phyloP scores from a whole-genome alignment of 148 eudicot genomes.

The Limonium bicolor region DNA sequence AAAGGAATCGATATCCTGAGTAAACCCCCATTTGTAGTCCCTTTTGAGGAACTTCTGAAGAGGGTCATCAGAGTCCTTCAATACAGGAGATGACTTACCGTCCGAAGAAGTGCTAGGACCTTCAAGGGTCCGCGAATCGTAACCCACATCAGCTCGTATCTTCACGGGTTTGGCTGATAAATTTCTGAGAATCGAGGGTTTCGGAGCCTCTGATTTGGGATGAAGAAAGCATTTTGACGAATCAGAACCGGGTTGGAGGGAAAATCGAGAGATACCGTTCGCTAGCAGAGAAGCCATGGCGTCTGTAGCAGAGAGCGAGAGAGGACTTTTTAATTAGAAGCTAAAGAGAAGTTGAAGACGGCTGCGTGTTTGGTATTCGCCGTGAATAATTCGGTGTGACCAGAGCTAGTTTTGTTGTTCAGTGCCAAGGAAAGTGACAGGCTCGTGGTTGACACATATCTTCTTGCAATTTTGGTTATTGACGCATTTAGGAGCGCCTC shows the following conservation, averaged over 20 bases:
- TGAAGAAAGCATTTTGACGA: constrained; percentile 20
- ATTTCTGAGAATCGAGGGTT: constrained; percentile 12
- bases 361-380: not conserved
- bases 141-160: constrained; percentile 46
- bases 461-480: no score
- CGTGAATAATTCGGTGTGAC: no score
- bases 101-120: constrained; percentile 17
- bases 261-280: constrained; percentile 34
- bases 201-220: constrained; percentile 14
- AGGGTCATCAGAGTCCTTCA: constrained; percentile 33
- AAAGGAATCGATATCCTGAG: constrained; percentile 63
- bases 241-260: constrained; percentile 22
- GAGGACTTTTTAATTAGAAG: not conserved
- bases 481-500: no score
- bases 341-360: not conserved
- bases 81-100: constrained; percentile 2
- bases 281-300: constrained; percentile 61
- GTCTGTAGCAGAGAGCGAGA: constrained; percentile 3
- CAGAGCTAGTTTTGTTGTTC: not conserved
- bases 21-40: constrained; percentile 75
- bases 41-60: constrained; percentile 64
- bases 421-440: constrained; percentile 5
- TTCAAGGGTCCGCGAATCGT: constrained; percentile 24
- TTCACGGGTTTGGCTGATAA: constrained; percentile 15
- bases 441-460: constrained; percentile 18